A percentile compares a stretch with the other conserved stretches of the same genome.
Conservation (phyloP, 202 grass and related monocot genomes). For the Setaria viridis region DNA sequence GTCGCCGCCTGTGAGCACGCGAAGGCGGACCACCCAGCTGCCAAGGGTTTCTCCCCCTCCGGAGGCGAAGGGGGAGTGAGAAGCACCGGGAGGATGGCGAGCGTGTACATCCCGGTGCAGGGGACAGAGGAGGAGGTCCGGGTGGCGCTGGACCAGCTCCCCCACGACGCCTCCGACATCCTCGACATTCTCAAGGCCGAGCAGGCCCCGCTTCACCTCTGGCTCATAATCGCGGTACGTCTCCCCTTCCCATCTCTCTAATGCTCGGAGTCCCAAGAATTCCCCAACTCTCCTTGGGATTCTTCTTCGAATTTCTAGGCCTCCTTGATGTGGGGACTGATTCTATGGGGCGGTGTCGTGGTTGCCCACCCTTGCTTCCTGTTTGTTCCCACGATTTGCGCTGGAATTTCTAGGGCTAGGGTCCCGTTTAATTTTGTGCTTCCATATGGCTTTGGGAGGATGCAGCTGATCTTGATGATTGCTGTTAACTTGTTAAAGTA, state of each 20-base stretch:
- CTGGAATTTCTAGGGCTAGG: slow-evolving; percentile 29
- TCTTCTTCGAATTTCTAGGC: background rate
- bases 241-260: background rate
- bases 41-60: background rate
- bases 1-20: background rate
- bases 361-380: background rate
- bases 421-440: slow-evolving; percentile 10
- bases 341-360: background rate
- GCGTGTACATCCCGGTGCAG: slow-evolving; percentile 92
- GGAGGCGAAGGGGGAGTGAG: background rate
- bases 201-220: slow-evolving; percentile 91
- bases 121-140: slow-evolving; percentile 93
- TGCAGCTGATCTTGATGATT: background rate
- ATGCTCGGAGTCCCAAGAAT: background rate
- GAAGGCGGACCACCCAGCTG: background rate
- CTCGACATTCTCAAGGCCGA: slow-evolving; percentile 98
- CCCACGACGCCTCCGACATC: slow-evolving; percentile 85
- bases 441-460: background rate
- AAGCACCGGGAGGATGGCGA: slow-evolving; percentile 57
- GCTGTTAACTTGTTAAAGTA: background rate
- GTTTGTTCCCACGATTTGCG: background rate
- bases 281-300: background rate
- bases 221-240: slow-evolving; percentile 93
- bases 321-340: background rate
- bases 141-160: slow-evolving; percentile 86